Evolutionary conservation across 2,329 filamentous ascomycete species (phyloP), one percentile per base, ranked within the genome.

Genomic region (Chaetomium olivaceum): DNA sequence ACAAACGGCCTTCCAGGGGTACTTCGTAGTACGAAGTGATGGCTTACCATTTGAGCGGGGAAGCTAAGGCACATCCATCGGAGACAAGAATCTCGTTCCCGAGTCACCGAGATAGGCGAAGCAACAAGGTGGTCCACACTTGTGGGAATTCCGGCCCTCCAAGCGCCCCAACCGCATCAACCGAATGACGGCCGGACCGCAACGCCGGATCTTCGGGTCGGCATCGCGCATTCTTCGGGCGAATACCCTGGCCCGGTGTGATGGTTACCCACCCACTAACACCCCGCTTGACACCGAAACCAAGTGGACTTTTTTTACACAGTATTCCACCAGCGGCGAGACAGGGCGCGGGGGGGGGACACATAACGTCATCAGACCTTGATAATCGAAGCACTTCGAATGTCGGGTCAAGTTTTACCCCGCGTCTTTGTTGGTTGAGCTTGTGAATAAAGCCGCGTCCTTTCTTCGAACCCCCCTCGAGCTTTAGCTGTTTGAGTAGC

Each of bases 351-450:
- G 57, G 61, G 55, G 61, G 31, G n/a, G 33, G 16, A 33, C 21
- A 46, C 5, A 56, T 61, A 63, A 61, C 65, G 65, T 63, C 65
- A 67, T 39, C 19, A 52, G 39, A n/a, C 31, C 7, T 46, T n/a
- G 25, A 51, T 27, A 19, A 31, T 64, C 48, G 65, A 62, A 67
- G 62, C 4, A n/a, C 14, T 62, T 61, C 12, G 61, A 67, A 61
- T 14, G 4, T 21, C 51, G 25, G 58, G 31, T 12, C 9, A 19
- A 33, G 50, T 61, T 16, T 48, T 36, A 7, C 55, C 57, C 64
- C 60, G 36, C 39, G 19, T 58, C 19, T 31, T 19, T n/a, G 14
- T 19, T 23, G 11, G 8, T 39, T 7, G 39, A 16, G n/a, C 54
- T 51, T n/a, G 36, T 21, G 46, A 58, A 56, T 56, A 67, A 64